Evolutionary conservation across 116 monocot genomes (phyloP).

Genomic region (Papilionanthe hybrid): DNA sequence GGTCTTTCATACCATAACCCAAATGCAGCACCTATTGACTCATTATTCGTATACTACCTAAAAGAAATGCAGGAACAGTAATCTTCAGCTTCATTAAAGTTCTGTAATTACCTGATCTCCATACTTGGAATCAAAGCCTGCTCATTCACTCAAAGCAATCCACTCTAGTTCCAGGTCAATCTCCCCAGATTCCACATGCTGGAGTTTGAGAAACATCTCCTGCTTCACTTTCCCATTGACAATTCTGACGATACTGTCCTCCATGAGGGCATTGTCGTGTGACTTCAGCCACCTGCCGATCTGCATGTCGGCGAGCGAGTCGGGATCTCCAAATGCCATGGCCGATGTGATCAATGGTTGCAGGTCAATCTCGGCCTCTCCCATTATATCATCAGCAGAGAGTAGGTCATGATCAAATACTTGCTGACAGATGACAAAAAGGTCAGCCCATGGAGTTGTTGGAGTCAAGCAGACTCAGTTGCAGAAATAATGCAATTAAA

Average conservation of each 20-base stretch:
- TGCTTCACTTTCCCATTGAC: slow-evolving; percentile 34
- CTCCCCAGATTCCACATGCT: slow-evolving; percentile 43
- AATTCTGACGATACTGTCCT: slow-evolving; percentile 30
- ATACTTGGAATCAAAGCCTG: too few species aligned
- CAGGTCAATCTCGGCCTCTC: slow-evolving; percentile 42
- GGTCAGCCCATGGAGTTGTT: neutral
- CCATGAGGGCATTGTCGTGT: slow-evolving; percentile 27
- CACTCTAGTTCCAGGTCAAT: slow-evolving; percentile 34
- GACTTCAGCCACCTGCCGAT: slow-evolving; percentile 44
- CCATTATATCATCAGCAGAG: slow-evolving; percentile 43
- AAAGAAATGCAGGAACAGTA: too few species aligned
- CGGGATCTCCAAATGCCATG: slow-evolving; percentile 36
- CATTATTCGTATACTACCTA: too few species aligned
- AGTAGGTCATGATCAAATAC: slow-evolving; percentile 42
- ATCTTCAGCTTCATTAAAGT: too few species aligned
- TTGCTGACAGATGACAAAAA: slow-evolving; percentile 18
- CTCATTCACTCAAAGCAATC: slow-evolving; percentile 25
- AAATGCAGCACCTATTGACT: too few species aligned
- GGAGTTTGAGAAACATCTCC: slow-evolving; percentile 37
- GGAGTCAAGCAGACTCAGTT: too few species aligned
- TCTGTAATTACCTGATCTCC: too few species aligned
- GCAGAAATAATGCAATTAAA: too few species aligned
- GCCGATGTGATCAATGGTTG: slow-evolving; percentile 39
- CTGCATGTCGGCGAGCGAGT: slow-evolving; percentile 31
- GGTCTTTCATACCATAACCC: too few species aligned